Percentiles rank a stretch among this genome's conserved stretches.
Conservation (phyloP, 1,139 yeast genomes). For the Kazachstania sp. region DNA sequence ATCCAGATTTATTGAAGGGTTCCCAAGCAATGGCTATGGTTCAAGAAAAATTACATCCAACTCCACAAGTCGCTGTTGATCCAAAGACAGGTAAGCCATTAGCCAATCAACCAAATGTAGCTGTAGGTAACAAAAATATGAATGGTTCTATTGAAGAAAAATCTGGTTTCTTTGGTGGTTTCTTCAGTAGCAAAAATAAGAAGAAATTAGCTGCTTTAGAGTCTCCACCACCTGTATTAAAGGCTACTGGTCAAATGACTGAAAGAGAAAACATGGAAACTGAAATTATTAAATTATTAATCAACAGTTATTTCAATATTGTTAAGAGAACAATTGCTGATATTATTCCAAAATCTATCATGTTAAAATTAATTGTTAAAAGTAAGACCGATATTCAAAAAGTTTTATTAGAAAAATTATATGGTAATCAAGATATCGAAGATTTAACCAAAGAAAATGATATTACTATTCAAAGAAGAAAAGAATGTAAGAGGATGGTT, state of each 20-base stretch:
- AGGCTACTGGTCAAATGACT: conserved; percentile 90
- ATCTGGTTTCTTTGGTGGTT: conserved; percentile 88
- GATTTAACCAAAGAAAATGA: conserved; percentile 89
- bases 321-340: conserved; percentile 93
- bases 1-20: conserved; percentile 92
- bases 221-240: conserved; percentile 90
- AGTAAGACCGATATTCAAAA: conserved; percentile 86
- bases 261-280: conserved; percentile 96
- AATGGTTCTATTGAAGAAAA: conserved; percentile 30
- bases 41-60: conserved; percentile 73
- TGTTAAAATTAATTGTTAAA: conserved; percentile 78
- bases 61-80: conserved; percentile 69
- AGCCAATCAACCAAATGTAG: conserved; percentile 32
- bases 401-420: conserved; percentile 78
- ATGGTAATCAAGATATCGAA: conserved; percentile 57
- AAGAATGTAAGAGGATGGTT: conserved; percentile 92
- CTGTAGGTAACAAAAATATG: conserved; percentile 15
- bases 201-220: conserved; percentile 94
- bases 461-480: conserved; percentile 85
- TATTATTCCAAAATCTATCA: conserved; percentile 87
- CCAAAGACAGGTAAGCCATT: conserved; percentile 87
- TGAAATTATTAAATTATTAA: conserved; percentile 87
- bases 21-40: conserved; percentile 93
- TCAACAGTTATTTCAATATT: conserved; percentile 81
- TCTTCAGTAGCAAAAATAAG: conserved; percentile 86